A percentile compares a stretch with the other conserved stretches of the same genome.
Conservation (phyloP, 1,284 basidiomycete species). For the Moesziomyces globuligerus region DNA sequence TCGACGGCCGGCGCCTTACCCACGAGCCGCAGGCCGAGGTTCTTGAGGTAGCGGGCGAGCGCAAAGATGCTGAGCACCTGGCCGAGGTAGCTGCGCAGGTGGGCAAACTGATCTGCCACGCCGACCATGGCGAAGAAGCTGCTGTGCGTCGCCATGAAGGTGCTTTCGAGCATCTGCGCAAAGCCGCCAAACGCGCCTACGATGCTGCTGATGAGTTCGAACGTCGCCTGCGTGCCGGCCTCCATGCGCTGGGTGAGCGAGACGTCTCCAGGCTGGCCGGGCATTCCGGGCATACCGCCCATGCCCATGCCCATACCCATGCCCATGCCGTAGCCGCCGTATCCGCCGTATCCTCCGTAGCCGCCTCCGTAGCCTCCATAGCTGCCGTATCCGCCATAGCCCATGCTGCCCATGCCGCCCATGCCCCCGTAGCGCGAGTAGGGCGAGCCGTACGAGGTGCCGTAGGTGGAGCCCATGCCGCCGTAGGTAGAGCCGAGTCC, state of each 20-base stretch:
- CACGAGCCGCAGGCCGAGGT: constrained; percentile 56
- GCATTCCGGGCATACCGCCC: constrained; percentile 58
- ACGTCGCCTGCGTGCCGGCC: constrained; percentile 88
- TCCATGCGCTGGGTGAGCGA: constrained; percentile 88
- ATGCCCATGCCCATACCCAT: constrained; percentile 58
- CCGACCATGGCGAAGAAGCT: constrained; percentile 99
- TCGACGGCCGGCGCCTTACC: constrained; percentile 58
- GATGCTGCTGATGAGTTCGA: constrained; percentile 90
- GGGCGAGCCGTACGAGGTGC: constrained; percentile 57
- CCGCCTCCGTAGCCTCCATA: constrained; percentile 56
- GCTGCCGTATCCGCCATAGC: constrained; percentile 48
- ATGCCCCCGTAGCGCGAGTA: constrained; percentile 63
- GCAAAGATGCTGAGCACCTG: constrained; percentile 90
- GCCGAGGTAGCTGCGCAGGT: constrained; percentile 88
- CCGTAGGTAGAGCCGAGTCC: constrained; percentile 58
- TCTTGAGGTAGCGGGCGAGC: constrained; percentile 81
- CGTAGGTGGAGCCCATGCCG: constrained; percentile 58
- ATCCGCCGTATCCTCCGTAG: constrained; percentile 50
- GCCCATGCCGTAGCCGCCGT: constrained; percentile 48
- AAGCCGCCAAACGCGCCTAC: constrained; percentile 96
- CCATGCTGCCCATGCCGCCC: constrained; percentile 38
- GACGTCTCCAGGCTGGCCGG: constrained; percentile 56
- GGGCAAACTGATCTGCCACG: constrained; percentile 92
- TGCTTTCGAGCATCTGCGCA: constrained; percentile 96
- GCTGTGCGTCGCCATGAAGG: constrained; percentile 98